Percentiles rank a stretch among this genome's conserved stretches.
These are phyloP conservation scores for Rubroboletus pulcherrimus DNA, from an alignment of 768 basidiomycete species.

Conservation along the genomic window DNA sequence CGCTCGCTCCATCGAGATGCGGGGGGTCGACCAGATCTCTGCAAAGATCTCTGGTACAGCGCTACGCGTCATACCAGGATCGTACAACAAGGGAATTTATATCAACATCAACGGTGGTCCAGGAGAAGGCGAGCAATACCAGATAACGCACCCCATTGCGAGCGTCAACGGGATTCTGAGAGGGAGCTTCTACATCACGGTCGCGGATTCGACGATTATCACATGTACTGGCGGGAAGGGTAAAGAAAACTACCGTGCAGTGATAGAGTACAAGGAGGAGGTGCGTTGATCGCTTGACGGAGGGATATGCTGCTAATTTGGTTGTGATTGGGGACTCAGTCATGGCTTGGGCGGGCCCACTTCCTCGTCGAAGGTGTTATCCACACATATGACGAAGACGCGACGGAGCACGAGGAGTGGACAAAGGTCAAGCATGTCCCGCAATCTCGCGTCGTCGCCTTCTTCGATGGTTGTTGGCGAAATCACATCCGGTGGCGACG, in stretches of 20 bases:
- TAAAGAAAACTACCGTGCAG: conserved; percentile 63
- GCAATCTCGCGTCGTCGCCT: conserved; percentile 65
- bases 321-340: conserved; percentile 35
- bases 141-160: conserved; percentile 87
- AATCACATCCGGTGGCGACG: conserved; percentile 78
- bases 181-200: conserved; percentile 88
- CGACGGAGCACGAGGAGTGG: conserved; percentile 65
- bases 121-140: conserved; percentile 78
- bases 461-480: conserved; percentile 88
- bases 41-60: conserved; percentile 90
- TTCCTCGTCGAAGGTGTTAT: conserved; percentile 87
- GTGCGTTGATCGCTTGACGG: conserved; percentile 39
- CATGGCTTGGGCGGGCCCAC: conserved; percentile 87
- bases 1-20: conserved; percentile 61
- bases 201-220: conserved; percentile 74
- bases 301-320: not conserved
- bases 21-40: conserved; percentile 88
- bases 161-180: conserved; percentile 89
- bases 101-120: conserved; percentile 69
- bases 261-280: conserved; percentile 97
- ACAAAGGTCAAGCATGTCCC: conserved; percentile 91
- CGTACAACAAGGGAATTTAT: conserved; percentile 86
- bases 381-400: conserved; percentile 70
- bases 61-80: conserved; percentile 77
- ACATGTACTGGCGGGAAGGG: conserved; percentile 72